phyloP scores from a whole-genome alignment of 805 yeast species.

The Scheffersomyces coipomensis region DNA sequence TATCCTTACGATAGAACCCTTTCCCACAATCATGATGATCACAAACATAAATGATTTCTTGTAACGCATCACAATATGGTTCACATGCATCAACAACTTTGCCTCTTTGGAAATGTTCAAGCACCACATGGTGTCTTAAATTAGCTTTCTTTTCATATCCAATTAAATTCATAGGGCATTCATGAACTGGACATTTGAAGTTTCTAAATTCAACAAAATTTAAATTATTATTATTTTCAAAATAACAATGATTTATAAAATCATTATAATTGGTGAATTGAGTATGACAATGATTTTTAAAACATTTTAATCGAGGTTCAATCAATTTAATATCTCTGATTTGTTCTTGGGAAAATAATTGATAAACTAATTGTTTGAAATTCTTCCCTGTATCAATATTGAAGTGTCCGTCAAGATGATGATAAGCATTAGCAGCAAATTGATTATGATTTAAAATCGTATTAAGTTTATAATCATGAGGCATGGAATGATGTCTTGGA shows the following conservation, averaged over 20 bases:
- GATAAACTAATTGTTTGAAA: not conserved
- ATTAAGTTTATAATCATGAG: not conserved
- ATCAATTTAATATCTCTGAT: constrained; percentile 4
- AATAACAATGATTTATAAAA: constrained; percentile 6
- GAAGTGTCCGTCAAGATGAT: too few relatives aligned
- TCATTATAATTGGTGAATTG: constrained; percentile 9
- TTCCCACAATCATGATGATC: constrained; percentile 39
- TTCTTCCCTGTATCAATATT: not conserved
- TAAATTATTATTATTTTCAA: not conserved
- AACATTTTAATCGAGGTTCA: constrained; percentile 7
- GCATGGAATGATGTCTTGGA: not conserved
- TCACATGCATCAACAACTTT: constrained; percentile 2
- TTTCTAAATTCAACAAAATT: constrained; percentile 4
- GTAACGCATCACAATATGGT: constrained; percentile 6
- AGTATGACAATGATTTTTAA: constrained; percentile 6
- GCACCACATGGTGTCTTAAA: constrained; percentile 26
- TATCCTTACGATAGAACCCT: constrained; percentile 51
- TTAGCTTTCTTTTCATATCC: constrained; percentile 28
- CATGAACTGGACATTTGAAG: constrained; percentile 23
- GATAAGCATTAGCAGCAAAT: not conserved
- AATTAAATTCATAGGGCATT: constrained; percentile 28
- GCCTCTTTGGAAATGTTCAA: constrained; percentile 19
- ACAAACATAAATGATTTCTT: constrained; percentile 14
- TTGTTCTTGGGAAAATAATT: not conserved
- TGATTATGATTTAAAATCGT: not conserved